Percentiles rank a stretch among this genome's conserved stretches.
These are phyloP conservation scores for Candida mattraensis DNA, from an alignment of 805 yeast species.

Conservation along the genomic window DNA sequence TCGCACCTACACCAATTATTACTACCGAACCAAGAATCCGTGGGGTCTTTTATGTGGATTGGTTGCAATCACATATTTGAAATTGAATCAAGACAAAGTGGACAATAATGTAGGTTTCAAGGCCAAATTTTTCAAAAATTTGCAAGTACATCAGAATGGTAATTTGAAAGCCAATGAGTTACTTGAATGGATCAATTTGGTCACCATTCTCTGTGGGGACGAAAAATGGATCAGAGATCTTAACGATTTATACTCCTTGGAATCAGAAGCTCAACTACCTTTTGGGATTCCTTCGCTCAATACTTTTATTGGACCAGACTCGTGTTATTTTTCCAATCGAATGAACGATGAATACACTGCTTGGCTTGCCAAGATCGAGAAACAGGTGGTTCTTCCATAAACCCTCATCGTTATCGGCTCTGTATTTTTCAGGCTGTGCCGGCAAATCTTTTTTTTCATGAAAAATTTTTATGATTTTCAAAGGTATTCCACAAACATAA, in stretches of 20 bases:
- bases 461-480: too few relatives aligned
- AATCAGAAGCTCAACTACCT: slow-evolving; percentile 37
- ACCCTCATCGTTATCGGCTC: too few relatives aligned
- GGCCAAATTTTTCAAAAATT: slow-evolving; percentile 46
- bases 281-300: slow-evolving; percentile 25
- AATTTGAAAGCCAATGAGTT: slow-evolving; percentile 50
- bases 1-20: slow-evolving; percentile 49
- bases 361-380: slow-evolving; percentile 35
- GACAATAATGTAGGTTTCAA: slow-evolving; percentile 48
- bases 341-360: slow-evolving; percentile 31
- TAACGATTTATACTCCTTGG: slow-evolving; percentile 25
- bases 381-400: slow-evolving; percentile 24
- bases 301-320: slow-evolving; percentile 20
- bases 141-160: slow-evolving; percentile 56
- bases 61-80: slow-evolving; percentile 55
- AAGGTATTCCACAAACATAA: too few relatives aligned
- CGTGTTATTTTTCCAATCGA: slow-evolving; percentile 32
- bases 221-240: slow-evolving; percentile 64
- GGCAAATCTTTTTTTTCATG: too few relatives aligned
- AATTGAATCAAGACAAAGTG: slow-evolving; percentile 50
- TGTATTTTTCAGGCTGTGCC: too few relatives aligned
- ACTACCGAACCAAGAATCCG: slow-evolving; percentile 55
- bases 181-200: slow-evolving; percentile 51
- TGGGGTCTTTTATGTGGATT: slow-evolving; percentile 74
- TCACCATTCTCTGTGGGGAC: slow-evolving; percentile 52